phyloP scores from a whole-genome alignment of 768 basidiomycete species.

The Agaricus blazei region DNA sequence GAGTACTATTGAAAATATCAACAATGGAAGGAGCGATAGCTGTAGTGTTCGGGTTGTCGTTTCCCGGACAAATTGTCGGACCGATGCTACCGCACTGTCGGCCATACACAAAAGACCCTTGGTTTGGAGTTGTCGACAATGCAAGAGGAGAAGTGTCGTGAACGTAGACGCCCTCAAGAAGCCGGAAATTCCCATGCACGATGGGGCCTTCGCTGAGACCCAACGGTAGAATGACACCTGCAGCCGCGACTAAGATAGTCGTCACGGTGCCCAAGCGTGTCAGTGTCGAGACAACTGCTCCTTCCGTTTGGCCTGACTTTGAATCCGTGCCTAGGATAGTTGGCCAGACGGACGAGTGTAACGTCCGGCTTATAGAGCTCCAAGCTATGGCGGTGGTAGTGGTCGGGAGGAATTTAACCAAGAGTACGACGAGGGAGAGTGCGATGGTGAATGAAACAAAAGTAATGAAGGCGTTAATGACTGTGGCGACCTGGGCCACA shows the following conservation, averaged over 20 bases:
- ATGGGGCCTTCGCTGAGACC: neutral
- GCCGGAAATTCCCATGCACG: neutral
- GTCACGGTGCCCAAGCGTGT: neutral
- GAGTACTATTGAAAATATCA: slow-evolving; percentile 16
- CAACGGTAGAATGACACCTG: neutral
- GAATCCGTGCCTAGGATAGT: slow-evolving; percentile 14
- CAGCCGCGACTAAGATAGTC: neutral
- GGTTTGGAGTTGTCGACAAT: slow-evolving; percentile 13
- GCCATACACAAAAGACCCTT: slow-evolving; percentile 10
- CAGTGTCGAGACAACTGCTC: slow-evolving; percentile 2
- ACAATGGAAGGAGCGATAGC: slow-evolving; percentile 11
- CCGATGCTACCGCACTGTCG: slow-evolving; percentile 14
- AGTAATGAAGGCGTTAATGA: slow-evolving; percentile 15
- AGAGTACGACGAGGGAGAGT: slow-evolving; percentile 15
- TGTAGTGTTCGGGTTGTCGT: slow-evolving; percentile 7
- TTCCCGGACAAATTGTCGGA: slow-evolving; percentile 13
- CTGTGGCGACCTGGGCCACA: slow-evolving; percentile 17
- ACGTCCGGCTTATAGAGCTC: slow-evolving; percentile 14
- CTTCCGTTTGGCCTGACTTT: neutral
- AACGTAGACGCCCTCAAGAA: slow-evolving; percentile 9
- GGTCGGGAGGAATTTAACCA: slow-evolving; percentile 12
- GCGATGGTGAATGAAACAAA: slow-evolving; percentile 15
- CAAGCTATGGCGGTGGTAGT: slow-evolving; percentile 16
- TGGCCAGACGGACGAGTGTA: slow-evolving; percentile 19
- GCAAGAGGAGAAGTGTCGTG: slow-evolving; percentile 16